Percentiles rank a stretch among this genome's conserved stretches.
Evolutionary conservation across 2,329 filamentous ascomycete species (phyloP).

Genomic region (Colletotrichum sp.): DNA sequence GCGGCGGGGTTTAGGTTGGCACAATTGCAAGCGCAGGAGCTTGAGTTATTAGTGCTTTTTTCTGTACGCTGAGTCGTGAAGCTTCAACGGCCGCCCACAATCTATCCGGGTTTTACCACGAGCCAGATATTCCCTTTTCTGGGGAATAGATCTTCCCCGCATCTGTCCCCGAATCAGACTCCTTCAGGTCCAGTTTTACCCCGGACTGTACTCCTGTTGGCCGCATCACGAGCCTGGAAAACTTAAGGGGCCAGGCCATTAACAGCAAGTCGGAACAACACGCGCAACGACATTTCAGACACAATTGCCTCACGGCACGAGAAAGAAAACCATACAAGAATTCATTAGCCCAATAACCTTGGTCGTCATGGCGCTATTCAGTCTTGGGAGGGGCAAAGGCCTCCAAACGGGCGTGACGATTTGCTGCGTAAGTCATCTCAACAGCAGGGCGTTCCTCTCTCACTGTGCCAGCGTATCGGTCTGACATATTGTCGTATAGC

Average conservation of each 20-base stretch:
- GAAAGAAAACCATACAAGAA: background rate
- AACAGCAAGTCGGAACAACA: background rate
- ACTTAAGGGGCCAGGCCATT: background rate
- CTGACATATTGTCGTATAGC: fast-evolving
- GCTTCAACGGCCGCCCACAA: background rate
- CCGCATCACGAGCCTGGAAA: background rate
- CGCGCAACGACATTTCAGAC: background rate
- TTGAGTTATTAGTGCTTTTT: background rate
- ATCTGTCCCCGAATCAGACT: background rate
- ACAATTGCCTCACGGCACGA: background rate
- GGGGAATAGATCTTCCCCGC: background rate
- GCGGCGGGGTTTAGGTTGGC: background rate
- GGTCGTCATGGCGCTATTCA: background rate
- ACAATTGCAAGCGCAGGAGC: background rate
- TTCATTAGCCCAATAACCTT: background rate
- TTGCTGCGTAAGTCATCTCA: background rate
- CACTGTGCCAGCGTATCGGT: fast-evolving
- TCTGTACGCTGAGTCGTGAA: background rate
- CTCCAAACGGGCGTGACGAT: conserved; percentile 1
- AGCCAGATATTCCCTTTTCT: background rate
- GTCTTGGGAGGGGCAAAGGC: background rate
- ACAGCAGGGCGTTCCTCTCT: background rate
- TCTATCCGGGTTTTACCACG: background rate
- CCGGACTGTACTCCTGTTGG: background rate
- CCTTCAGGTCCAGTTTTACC: background rate